Percentiles rank a stretch among this genome's conserved stretches.
Evolutionary conservation across 139 green algal species (phyloP).

Genomic region (Chlorella ohadii): DNA sequence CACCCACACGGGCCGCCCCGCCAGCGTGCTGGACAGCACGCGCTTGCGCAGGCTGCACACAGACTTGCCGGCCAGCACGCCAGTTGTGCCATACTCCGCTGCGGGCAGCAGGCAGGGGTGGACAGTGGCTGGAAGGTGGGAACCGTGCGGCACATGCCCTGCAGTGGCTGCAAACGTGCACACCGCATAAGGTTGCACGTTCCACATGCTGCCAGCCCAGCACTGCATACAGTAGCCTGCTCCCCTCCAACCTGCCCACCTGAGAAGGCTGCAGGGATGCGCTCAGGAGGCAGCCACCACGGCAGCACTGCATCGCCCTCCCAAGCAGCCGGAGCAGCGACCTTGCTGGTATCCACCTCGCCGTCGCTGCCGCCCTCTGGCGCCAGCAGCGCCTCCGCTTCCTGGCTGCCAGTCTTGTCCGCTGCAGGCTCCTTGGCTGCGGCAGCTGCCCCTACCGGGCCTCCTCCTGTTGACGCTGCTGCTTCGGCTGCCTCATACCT

Average conservation of each 20-base stretch:
- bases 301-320: not conserved
- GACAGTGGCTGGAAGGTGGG: too few species aligned
- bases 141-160: too few species aligned
- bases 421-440: not conserved
- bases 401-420: not conserved
- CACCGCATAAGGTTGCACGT: too few species aligned
- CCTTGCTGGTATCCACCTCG: not conserved
- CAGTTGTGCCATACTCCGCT: not conserved
- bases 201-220: too few species aligned
- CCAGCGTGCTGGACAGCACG: not conserved
- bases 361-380: not conserved
- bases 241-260: not conserved
- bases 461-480: not conserved
- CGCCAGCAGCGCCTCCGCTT: not conserved
- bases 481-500: not conserved
- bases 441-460: not conserved
- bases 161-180: too few species aligned
- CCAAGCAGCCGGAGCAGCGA: not conserved
- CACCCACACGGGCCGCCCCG: not conserved
- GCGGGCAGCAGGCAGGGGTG: not conserved
- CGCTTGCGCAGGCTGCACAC: not conserved
- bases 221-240: too few species aligned
- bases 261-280: not conserved
- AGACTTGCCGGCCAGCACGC: constrained; percentile 10
- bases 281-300: constrained; percentile 14